Evolutionary conservation across 2,329 filamentous ascomycete genomes (phyloP).

Genomic region (Penicillium oxalicum): DNA sequence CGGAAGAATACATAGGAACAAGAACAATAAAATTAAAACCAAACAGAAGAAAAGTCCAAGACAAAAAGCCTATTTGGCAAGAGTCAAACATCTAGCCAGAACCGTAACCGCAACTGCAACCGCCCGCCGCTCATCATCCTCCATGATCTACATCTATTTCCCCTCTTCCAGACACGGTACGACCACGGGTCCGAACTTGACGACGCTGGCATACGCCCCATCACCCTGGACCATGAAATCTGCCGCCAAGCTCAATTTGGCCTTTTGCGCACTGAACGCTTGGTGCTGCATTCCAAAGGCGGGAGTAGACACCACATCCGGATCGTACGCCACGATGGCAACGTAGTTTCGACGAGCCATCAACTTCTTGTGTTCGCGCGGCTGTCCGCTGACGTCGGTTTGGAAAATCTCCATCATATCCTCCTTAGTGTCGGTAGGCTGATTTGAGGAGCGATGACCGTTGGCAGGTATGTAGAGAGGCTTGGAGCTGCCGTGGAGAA

Average conservation of each 20-base stretch:
- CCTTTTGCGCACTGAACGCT: conserved; percentile 21
- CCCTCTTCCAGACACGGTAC: conserved; percentile 67
- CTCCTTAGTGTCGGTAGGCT: conserved; percentile 86
- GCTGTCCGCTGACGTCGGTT: conserved; percentile 77
- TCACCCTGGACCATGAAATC: conserved; percentile 98
- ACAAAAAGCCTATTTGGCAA: too few relatives aligned
- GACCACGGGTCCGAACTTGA: conserved; percentile 96
- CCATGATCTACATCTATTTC: background rate
- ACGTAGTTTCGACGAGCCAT: conserved; percentile 94
- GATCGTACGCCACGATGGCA: conserved; percentile 89
- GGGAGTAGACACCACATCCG: conserved; percentile 59
- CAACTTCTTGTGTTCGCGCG: conserved; percentile 78
- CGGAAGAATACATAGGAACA: too few relatives aligned
- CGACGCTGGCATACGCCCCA: conserved; percentile 69
- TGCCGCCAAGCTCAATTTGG: conserved; percentile 76
- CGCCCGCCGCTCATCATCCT: too few relatives aligned
- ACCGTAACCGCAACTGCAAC: too few relatives aligned
- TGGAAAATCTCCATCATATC: conserved; percentile 99
- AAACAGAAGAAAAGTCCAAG: too few relatives aligned
- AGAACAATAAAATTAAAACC: too few relatives aligned
- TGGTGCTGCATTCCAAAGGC: conserved; percentile 27
- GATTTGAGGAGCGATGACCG: conserved; percentile 63
- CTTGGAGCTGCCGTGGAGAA: conserved; percentile 86
- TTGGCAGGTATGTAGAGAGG: conserved; percentile 86
- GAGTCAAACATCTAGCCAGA: too few relatives aligned